Base-by-base conservation (phyloP, 2,329 filamentous ascomycete genomes). In the Zelopaecilomyces penicillatus region DNA sequence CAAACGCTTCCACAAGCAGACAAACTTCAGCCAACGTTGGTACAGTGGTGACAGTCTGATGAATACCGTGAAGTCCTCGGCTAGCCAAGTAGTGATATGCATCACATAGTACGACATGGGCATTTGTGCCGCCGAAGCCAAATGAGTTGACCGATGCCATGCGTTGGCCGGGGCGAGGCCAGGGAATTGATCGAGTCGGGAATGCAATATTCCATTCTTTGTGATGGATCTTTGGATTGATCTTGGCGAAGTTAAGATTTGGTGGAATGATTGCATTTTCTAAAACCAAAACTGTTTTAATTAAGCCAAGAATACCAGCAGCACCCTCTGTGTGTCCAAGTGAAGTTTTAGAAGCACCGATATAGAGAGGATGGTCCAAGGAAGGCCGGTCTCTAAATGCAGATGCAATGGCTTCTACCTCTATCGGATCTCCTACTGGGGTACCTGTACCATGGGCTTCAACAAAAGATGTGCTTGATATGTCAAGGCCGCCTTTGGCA, bases 121-220 rank as follows among this genome's bases (percentile, higher is more conserved):
- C 64, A 40, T 73, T 72, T 2, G 68, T 67, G 32, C 59, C 65
- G 30, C 64, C 66, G 36, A 64, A 68, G 1, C 68, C 68, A 41
- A 71, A 71, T 42, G 59, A 63, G 53, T 55, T 55, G 33, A 56
- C 46, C 34, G 43, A 50, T 11, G 42, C 50, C 4, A 50, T 42
- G 5, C 41, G 43, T 1, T 42, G 38, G 6, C 43, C 46, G 5
- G 32, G 5, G 29, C n/a, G 39, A 7, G 48, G 47, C 48, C 46
- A 52, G 4, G 48, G 39, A 6, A 40, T 39, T 12, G 42, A n/a
- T 19, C 49, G 45, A 5, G 43, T 45, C 1, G 51, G 48, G 32
- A 54, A 52, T 41, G 48, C 51, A 26, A 61, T 35, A 31, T 58
- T 54, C 51, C 52, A 56, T 9, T 52, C 45, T 29, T 57, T 50